phyloP scores from a whole-genome alignment of 1,284 basidiomycete species.

The Fomes fomentarius region DNA sequence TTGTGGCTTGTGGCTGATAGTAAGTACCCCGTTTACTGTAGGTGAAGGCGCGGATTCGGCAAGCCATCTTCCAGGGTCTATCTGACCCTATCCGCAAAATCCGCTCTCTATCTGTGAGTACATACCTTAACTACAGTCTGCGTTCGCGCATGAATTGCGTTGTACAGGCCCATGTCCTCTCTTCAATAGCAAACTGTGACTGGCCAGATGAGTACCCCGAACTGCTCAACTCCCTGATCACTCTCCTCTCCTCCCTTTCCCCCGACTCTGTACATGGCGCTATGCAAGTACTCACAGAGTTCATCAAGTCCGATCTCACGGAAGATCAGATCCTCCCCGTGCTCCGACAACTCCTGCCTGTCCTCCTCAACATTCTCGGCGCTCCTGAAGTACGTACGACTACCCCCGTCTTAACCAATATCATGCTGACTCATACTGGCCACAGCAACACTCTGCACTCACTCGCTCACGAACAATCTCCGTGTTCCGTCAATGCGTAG shows the following conservation, averaged over 20 bases:
- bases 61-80: conserved; percentile 75
- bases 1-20: neutral
- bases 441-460: conserved; percentile 69
- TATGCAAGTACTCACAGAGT: conserved; percentile 94
- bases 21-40: conserved; percentile 35
- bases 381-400: conserved; percentile 60
- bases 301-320: conserved; percentile 87
- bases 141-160: neutral
- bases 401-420: neutral
- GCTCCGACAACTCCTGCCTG: conserved; percentile 81
- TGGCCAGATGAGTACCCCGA: conserved; percentile 95
- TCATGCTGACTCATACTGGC: neutral
- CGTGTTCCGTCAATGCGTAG: conserved; percentile 91
- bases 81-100: conserved; percentile 88
- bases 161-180: conserved; percentile 83
- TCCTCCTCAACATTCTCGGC: conserved; percentile 83
- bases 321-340: conserved; percentile 93
- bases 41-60: conserved; percentile 80
- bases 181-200: conserved; percentile 85
- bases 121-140: neutral
- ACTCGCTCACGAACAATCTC: conserved; percentile 86
- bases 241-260: conserved; percentile 72
- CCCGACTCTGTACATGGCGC: conserved; percentile 85
- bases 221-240: conserved; percentile 73
- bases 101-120: conserved; percentile 75